Evolutionary conservation across 2,329 filamentous ascomycete species (phyloP).

Genomic region (Diatrype stigma): DNA sequence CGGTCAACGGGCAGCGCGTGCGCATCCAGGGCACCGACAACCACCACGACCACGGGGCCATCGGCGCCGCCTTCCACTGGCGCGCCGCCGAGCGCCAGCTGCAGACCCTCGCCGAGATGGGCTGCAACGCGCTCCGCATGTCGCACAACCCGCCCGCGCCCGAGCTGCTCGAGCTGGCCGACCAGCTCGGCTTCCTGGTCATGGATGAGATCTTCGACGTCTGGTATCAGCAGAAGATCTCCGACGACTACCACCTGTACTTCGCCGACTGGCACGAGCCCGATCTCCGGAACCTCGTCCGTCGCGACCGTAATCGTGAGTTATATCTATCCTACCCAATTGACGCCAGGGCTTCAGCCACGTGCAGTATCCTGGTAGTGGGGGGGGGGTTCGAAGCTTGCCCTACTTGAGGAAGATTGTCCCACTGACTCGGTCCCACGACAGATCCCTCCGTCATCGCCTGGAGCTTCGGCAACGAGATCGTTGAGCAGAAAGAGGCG

Average conservation of each 20-base stretch:
- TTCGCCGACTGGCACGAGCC: constrained; percentile 51
- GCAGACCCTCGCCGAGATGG: constrained; percentile 45
- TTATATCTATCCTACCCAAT: not conserved
- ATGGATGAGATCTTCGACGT: constrained; percentile 51
- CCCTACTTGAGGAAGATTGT: no score
- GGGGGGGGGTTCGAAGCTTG: no score
- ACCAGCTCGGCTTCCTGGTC: constrained; percentile 45
- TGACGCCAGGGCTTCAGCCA: no score
- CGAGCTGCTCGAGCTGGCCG: constrained; percentile 46
- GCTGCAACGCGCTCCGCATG: constrained; percentile 44
- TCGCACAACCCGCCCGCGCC: constrained; percentile 50
- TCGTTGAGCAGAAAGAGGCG: constrained; percentile 35
- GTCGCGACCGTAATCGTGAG: constrained; percentile 46
- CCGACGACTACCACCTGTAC: constrained; percentile 46
- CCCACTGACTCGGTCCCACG: not conserved
- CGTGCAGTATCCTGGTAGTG: no score
- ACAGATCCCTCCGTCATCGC: constrained; percentile 43
- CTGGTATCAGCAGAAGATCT: constrained; percentile 41
- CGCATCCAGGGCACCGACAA: constrained; percentile 44
- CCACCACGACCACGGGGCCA: constrained; percentile 46
- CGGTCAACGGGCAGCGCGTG: constrained; percentile 41
- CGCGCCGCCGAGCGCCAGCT: constrained; percentile 45
- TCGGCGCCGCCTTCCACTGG: constrained; percentile 46
- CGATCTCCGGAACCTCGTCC: constrained; percentile 44
- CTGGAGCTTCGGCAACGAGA: constrained; percentile 54